Evolutionary conservation across 23 red algal species (phyloP), one percentile per base, ranked within the genome.

Genomic region (Gracilaria domingensis): DNA sequence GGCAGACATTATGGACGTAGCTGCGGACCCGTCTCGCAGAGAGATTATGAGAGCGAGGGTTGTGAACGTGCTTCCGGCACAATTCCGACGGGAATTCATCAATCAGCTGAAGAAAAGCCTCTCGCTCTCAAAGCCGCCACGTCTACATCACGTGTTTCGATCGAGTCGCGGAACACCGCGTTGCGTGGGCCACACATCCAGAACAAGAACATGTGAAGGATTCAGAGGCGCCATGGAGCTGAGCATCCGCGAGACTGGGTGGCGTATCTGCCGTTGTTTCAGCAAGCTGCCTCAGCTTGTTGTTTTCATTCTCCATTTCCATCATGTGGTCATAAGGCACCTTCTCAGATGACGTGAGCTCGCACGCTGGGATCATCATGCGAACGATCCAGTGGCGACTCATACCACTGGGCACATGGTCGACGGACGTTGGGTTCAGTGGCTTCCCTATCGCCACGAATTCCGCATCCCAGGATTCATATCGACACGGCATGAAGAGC

Each of bases 81-180:
- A 94, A 49, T 99, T 99, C 88, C 73, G 97, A 29, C 97, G 94
- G 11, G 97, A 99, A 77, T 99, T 99, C 93, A 82, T 99, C 71
- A 99, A 99, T 67, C 94, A 94, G 21, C 61, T 55, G 51, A 14
- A 14, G 51, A 55, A 55, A 55, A 55, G 51, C 51, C 51, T 18
- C 18, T 55, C 8, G 51, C 51, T 16, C 51, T 55, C 51, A 55
- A 18, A 17, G 51, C 51, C 18, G 51, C 51, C 51, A 55, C 51
- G 51, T 55, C 51, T 17, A 16, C 51, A 55, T 55, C 51, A 55
- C 51, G 51, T 55, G 1, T 8, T 55, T 55, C 14, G 51, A 55
- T 55, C 51, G 51, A 14, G 51, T 55, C 51, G 14, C 51, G 51
- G 18, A 55, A 55, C 1, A 55, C 51, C 8, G 18, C 51, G 51